Conservation (phyloP, 2,329 filamentous ascomycete species). For the Ophiocordyceps australis region DNA sequence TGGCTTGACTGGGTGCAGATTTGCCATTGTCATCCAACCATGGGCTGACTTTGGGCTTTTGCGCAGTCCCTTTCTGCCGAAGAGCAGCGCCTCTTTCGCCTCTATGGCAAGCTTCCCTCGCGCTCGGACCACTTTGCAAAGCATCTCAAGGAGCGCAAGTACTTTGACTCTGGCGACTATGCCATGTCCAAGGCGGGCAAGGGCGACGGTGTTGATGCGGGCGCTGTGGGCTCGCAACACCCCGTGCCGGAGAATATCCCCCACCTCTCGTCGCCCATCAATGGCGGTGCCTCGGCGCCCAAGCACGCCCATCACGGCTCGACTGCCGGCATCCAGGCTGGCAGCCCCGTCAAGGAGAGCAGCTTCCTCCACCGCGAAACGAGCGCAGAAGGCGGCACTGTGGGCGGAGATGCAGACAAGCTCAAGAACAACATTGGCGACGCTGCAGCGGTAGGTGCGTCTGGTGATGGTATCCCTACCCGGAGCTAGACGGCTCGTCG, state of each 20-base stretch:
- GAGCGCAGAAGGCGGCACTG: conserved; percentile 37
- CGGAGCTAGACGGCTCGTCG: conserved; percentile 33
- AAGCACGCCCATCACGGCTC: conserved; percentile 19
- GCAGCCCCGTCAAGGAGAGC: conserved; percentile 79
- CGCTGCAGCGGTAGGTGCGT: too few species aligned
- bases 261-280: conserved; percentile 55
- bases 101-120: conserved; percentile 95
- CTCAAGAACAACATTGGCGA: conserved; percentile 24
- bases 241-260: conserved; percentile 91
- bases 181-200: conserved; percentile 96
- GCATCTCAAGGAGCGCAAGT: conserved; percentile 97
- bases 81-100: conserved; percentile 88
- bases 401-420: conserved; percentile 11
- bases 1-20: too few species aligned
- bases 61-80: conserved; percentile 86
- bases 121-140: conserved; percentile 95
- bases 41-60: too few species aligned
- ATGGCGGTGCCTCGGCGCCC: conserved; percentile 12
- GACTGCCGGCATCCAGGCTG: conserved; percentile 34
- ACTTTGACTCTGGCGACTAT: conserved; percentile 94
- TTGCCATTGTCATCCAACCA: too few species aligned
- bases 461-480: conserved; percentile 37
- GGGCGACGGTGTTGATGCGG: conserved; percentile 82
- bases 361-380: conserved; percentile 75
- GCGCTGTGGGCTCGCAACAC: conserved; percentile 85